Evolutionary conservation across 1,284 basidiomycete genomes (phyloP).

Genomic region (Leccinum insigne): DNA sequence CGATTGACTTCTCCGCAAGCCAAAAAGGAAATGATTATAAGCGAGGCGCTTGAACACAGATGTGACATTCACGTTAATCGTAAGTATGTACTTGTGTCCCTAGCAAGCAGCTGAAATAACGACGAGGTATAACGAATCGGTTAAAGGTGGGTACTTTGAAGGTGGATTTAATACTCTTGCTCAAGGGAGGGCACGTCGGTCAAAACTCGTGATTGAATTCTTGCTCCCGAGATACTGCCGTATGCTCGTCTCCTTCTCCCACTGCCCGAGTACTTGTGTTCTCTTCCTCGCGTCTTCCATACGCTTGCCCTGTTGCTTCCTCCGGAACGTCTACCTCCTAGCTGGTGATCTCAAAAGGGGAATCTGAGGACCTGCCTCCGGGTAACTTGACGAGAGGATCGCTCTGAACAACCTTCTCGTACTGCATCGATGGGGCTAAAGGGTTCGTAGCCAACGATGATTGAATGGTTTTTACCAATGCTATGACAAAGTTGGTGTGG

Average conservation of each 20-base stretch:
- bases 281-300: slow-evolving; percentile 40
- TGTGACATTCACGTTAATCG: not conserved
- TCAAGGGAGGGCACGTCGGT: slow-evolving; percentile 9
- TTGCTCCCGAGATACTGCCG: slow-evolving; percentile 26
- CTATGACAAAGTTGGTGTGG: no score
- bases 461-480: no score
- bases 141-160: slow-evolving; percentile 10
- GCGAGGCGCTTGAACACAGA: not conserved
- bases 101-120: not conserved
- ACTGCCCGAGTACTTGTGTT: slow-evolving; percentile 8
- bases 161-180: not conserved
- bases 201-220: slow-evolving; percentile 52
- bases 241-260: slow-evolving; percentile 20
- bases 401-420: not conserved
- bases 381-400: no score
- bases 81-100: no score
- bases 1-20: not conserved
- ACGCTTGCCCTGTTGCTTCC: slow-evolving; percentile 66
- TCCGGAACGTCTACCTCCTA: slow-evolving; percentile 45
- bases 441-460: slow-evolving; percentile 40
- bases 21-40: not conserved
- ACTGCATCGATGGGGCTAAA: not conserved
- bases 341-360: no score
- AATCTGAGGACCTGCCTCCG: no score
- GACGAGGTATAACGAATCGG: slow-evolving; percentile 5